Conservation (phyloP, 768 basidiomycete species). For the Trametopsis cervina region DNA sequence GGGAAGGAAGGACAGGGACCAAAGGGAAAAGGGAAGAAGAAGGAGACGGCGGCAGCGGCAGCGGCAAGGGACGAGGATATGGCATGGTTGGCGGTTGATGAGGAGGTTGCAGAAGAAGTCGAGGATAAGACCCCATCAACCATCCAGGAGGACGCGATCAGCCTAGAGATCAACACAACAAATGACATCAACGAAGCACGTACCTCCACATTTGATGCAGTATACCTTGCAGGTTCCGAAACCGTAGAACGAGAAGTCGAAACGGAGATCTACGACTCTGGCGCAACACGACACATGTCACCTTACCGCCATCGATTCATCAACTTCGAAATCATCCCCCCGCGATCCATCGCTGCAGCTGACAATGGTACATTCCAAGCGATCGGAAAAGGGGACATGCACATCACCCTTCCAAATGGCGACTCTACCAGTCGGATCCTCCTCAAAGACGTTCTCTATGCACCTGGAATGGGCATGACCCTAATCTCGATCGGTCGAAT, state of each 20-base stretch:
- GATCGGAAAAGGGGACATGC: constrained; percentile 17
- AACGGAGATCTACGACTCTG: constrained; percentile 30
- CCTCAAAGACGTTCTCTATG: constrained; percentile 18
- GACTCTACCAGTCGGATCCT: not conserved
- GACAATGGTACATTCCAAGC: constrained; percentile 21
- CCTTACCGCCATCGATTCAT: constrained; percentile 26
- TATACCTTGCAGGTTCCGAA: no score
- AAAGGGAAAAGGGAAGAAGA: constrained; percentile 14
- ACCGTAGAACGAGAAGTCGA: not conserved
- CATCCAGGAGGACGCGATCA: no score
- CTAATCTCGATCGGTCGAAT: no score
- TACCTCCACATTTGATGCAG: no score
- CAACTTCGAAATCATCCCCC: constrained; percentile 16
- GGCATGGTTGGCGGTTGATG: not conserved
- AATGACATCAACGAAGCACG: no score
- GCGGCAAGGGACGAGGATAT: not conserved
- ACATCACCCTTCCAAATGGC: constrained; percentile 20
- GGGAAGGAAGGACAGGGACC: constrained; percentile 32
- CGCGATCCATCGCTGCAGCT: constrained; percentile 22
- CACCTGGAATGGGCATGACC: constrained; percentile 14
- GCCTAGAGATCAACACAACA: no score
- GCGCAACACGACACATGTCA: constrained; percentile 30
- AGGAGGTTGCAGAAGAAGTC: no score
- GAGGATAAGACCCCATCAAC: no score
- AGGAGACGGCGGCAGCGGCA: constrained; percentile 4